These are phyloP conservation scores for Sarocladium kiliense DNA, from an alignment of 2,329 filamentous ascomycete species.

Conservation along the genomic window DNA sequence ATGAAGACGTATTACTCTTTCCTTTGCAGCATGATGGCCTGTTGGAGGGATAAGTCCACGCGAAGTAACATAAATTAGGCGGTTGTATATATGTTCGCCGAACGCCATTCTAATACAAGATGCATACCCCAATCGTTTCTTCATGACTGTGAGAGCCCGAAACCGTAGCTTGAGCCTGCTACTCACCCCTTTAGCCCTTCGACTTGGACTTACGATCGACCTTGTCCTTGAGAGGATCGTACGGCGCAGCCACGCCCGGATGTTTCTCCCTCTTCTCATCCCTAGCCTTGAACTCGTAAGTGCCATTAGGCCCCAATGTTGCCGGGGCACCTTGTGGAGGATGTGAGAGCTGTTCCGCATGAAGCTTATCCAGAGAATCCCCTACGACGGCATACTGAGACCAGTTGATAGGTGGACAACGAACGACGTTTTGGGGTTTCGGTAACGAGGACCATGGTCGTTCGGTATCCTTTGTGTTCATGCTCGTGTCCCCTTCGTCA, in stretches of 20 bases:
- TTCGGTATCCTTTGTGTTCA: constrained; percentile 12
- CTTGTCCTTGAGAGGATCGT: constrained; percentile 47
- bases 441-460: constrained; percentile 10
- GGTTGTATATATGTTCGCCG: no score
- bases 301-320: constrained; percentile 34
- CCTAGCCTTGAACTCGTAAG: constrained; percentile 43
- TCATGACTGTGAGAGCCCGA: no score
- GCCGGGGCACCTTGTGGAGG: constrained; percentile 55
- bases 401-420: constrained; percentile 91
- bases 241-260: constrained; percentile 51
- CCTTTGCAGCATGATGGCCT: no score
- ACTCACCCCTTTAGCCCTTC: background rate
- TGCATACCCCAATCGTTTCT: no score
- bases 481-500: constrained; percentile 21
- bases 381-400: constrained; percentile 88
- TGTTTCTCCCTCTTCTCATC: constrained; percentile 40
- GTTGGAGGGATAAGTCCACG: no score
- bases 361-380: constrained; percentile 70
- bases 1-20: no score
- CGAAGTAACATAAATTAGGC: no score
- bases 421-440: constrained; percentile 71
- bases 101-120: no score
- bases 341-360: constrained; percentile 68
- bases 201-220: constrained; percentile 8
- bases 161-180: no score